Evolutionary conservation across 495 filamentous ascomycete species (phyloP), one percentile per base, ranked within the genome.

Genomic region (Xeromyces bisporus): DNA sequence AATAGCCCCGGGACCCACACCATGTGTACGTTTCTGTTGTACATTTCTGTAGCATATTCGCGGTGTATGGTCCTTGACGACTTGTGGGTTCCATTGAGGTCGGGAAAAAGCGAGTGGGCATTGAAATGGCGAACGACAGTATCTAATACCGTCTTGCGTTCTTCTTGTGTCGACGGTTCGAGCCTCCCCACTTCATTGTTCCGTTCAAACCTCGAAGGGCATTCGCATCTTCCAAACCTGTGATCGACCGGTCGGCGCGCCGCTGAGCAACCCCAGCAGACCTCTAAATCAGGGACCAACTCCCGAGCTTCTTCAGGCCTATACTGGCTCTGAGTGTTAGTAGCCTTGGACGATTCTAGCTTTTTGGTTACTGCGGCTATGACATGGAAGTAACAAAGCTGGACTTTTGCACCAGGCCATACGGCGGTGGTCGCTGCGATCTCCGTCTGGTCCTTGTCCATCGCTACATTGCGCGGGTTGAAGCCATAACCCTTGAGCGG

Each of bases 1-100:
- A 30, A 30, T 30, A 32, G 16, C 30, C 30, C n/a, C 30, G 30
- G 16, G 16, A 15, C 21, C 23, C 23, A 21, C 30, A 32, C 30
- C 30, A 32, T 21, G 30, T n/a, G n/a, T n/a, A n/a, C n/a, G n/a
- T n/a, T n/a, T n/a, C n/a, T n/a, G n/a, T n/a, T 23, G 17, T 32
- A 32, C 15, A 32, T 32, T 18, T 32, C 30, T 32, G 18, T 18
- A 21, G 30, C 18, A 32, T 7, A 32, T 32, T 32, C 30, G 23
- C 18, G 11, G 23, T 32, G 30, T 18, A 32, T 21, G 10, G 30
- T 23, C 18, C 23, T 11, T 18, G 30, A 32, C 16, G 30, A 32
- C 30, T 32, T 32, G 23, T 26, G 14, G 4, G 24, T 26, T 5
- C 24, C 24, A 26, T 26, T 26, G 3, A 12, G 24, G 14, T 26